Conservation (phyloP, 371 early-diverging fungal species). For the Mucor saturninus region DNA sequence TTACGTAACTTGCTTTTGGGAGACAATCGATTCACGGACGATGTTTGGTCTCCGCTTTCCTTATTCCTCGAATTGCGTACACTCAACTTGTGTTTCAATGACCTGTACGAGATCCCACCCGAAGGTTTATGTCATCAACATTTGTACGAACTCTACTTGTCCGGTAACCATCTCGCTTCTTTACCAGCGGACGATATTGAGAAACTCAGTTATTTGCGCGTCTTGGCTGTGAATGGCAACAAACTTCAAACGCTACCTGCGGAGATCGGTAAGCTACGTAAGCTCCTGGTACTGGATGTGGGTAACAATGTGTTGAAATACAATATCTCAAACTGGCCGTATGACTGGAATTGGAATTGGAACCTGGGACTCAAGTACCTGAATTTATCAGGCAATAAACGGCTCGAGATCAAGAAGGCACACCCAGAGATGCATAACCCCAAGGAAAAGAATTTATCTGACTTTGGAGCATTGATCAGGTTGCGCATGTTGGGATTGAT, state of each 20-base stretch:
- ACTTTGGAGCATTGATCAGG: slow-evolving; percentile 77
- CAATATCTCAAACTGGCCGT: slow-evolving; percentile 94
- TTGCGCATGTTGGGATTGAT: slow-evolving; percentile 85
- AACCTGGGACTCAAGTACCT: slow-evolving; percentile 87
- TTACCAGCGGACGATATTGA: slow-evolving; percentile 90
- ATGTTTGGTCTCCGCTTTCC: slow-evolving; percentile 76
- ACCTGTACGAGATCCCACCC: slow-evolving; percentile 78
- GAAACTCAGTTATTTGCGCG: slow-evolving; percentile 66
- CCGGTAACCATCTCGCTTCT: slow-evolving; percentile 85
- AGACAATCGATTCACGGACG: slow-evolving; percentile 85
- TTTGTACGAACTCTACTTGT: slow-evolving; percentile 78
- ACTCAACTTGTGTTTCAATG: slow-evolving; percentile 86
- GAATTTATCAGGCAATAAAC: slow-evolving; percentile 90
- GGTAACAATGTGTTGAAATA: slow-evolving; percentile 89
- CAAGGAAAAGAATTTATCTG: slow-evolving; percentile 67
- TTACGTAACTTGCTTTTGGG: slow-evolving; percentile 73
- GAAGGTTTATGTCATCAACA: slow-evolving; percentile 57
- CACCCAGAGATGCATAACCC: slow-evolving; percentile 49
- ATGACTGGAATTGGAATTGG: slow-evolving; percentile 98
- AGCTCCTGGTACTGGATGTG: slow-evolving; percentile 81
- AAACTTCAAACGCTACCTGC: slow-evolving; percentile 90
- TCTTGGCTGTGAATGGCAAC: slow-evolving; percentile 89
- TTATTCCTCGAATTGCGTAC: slow-evolving; percentile 73
- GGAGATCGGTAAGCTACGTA: slow-evolving; percentile 83
- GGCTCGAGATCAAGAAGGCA: slow-evolving; percentile 83